A percentile compares a stretch with the other conserved stretches of the same genome.
Conservation (phyloP, 1,139 yeast species). For the Suhomyces kunorum region DNA sequence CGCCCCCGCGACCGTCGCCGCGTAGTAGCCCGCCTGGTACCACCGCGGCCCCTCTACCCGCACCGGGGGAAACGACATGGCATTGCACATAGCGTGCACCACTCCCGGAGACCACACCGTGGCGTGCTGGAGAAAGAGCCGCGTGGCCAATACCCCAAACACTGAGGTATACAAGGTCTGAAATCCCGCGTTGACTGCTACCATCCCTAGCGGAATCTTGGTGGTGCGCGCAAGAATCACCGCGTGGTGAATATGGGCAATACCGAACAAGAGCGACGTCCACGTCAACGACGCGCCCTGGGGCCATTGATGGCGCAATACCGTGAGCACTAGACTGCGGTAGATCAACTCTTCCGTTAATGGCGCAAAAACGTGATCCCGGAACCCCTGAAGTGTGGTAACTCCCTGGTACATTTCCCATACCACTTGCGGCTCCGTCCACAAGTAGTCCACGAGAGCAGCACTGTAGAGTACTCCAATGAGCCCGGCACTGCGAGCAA, state of each 20-base stretch:
- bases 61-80: slow-evolving; percentile 71
- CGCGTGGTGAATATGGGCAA: slow-evolving; percentile 93
- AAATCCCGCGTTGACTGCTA: slow-evolving; percentile 45
- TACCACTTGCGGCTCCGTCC: slow-evolving; percentile 8
- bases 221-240: slow-evolving; percentile 46
- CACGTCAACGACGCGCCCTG: slow-evolving; percentile 28
- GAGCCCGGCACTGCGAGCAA: slow-evolving; percentile 28
- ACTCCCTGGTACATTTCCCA: slow-evolving; percentile 27
- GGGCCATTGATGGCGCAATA: slow-evolving; percentile 31
- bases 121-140: slow-evolving; percentile 52
- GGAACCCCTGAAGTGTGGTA: slow-evolving; percentile 48
- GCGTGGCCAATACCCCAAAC: slow-evolving; percentile 77
- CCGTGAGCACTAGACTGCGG: slow-evolving; percentile 58
- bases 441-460: slow-evolving; percentile 50
- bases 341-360: slow-evolving; percentile 84
- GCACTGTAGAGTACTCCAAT: slow-evolving; percentile 56
- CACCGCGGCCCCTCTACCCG: slow-evolving; percentile 19
- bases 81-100: slow-evolving; percentile 75
- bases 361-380: slow-evolving; percentile 81
- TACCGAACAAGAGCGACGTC: slow-evolving; percentile 77
- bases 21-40: slow-evolving; percentile 37
- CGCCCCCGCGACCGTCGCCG: slow-evolving; percentile 41
- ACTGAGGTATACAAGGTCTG: slow-evolving; percentile 75
- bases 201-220: slow-evolving; percentile 29
- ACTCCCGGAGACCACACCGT: slow-evolving; percentile 64